Conservation (phyloP, 257 asterid species). For the Gentiana dahurica region DNA sequence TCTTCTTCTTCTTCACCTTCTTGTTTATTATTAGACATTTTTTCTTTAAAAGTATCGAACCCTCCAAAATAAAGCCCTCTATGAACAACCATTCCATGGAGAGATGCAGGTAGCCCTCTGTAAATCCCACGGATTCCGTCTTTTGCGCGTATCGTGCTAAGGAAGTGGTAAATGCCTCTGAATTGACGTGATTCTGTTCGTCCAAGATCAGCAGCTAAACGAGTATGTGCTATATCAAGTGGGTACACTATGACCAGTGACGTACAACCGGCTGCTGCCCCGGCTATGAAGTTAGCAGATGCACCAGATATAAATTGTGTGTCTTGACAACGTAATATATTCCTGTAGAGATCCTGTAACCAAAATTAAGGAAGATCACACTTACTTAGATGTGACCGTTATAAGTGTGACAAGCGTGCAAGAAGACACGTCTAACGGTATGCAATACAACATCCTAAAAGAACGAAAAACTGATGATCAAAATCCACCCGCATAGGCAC, state of each 20-base stretch:
- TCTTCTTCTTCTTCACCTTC: slow-evolving; percentile 27
- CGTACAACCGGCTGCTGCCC: slow-evolving; percentile 92
- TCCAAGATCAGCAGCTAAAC: slow-evolving; percentile 95
- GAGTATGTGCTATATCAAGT: slow-evolving; percentile 91
- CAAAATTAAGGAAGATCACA: too few species aligned
- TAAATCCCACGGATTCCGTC: slow-evolving; percentile 81
- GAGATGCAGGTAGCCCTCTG: slow-evolving; percentile 81
- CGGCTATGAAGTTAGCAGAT: slow-evolving; percentile 68
- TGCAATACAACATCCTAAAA: too few species aligned
- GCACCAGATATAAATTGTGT: slow-evolving; percentile 65
- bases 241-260: slow-evolving; percentile 81
- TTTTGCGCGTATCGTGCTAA: slow-evolving; percentile 39
- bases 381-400: too few species aligned
- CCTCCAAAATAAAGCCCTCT: slow-evolving; percentile 90
- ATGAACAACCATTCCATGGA: slow-evolving; percentile 88
- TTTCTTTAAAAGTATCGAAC: slow-evolving; percentile 74
- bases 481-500: too few species aligned
- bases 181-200: slow-evolving; percentile 66
- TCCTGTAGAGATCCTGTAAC: slow-evolving; percentile 69
- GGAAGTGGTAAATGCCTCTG: slow-evolving; percentile 73
- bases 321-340: slow-evolving; percentile 44
- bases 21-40: slow-evolving; percentile 20
- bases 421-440: too few species aligned
- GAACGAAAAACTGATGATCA: too few species aligned
- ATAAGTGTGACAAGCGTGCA: too few species aligned